Evolutionary conservation across 2,329 filamentous ascomycete genomes (phyloP), one percentile per base, ranked within the genome.

Genomic region (Pezicula rhizophila): DNA sequence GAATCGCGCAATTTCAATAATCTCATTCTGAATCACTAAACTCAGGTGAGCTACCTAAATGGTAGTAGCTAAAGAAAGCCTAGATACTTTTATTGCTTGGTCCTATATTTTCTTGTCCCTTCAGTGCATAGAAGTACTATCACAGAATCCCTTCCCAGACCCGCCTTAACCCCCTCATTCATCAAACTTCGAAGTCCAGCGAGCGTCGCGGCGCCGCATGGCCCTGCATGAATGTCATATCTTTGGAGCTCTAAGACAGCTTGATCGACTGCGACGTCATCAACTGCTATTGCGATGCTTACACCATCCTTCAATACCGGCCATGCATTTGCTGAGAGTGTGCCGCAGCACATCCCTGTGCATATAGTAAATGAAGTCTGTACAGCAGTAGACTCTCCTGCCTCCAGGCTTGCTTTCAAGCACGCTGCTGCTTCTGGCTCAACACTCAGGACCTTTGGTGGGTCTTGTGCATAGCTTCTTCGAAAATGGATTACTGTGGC

Each of bases 111-210:
- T 34, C 84, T 72, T 8, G 60, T 57, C 0, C 82, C 82, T 61
- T 87, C 84, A 0, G 85, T 89, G 52, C 78, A 83, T 38, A 87
- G 74, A 1, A 89, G 62, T 1, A 89, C 74, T 0, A 89, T 72
- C 0, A 82, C 71, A 0, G 80, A 76, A 7, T 67, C 61, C 0
- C 80, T 59, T 0, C 63, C 63, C 5, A 57, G 35, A 12, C 14
- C n/a, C 7, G 38, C 23, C 28, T 18, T 42, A 23, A 5, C 7
- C 59, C 66, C 4, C 82, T 58, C 25, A 73, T 75, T 33, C 69
- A 70, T 26, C 89, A 58, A 1, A 80, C 83, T 33, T 73, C 76
- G 15, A 78, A 5, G 72, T 63, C 3, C 74, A 31, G 28, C 28
- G 8, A 31, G 28, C 11, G 7, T 12, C 3, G 8, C 71, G 4